Evolutionary conservation across 345 rosid species (phyloP).

Genomic region (Eucalyptus tenuipes): DNA sequence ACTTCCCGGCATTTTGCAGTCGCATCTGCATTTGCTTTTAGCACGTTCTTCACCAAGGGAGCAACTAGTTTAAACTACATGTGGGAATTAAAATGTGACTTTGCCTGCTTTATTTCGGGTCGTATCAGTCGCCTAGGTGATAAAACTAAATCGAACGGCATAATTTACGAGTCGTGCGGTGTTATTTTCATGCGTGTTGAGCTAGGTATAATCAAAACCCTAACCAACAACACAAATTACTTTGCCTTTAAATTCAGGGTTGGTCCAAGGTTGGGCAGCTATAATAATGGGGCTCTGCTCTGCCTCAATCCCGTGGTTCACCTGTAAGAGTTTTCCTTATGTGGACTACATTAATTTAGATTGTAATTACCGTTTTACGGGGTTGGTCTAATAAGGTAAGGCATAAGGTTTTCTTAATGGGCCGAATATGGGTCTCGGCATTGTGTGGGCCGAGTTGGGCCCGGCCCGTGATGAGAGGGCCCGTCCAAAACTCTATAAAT

Average conservation of each 20-base stretch:
- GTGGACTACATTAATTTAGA: too few species aligned
- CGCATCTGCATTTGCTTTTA: not conserved
- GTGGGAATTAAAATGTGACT: too few species aligned
- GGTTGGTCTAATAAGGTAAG: too few species aligned
- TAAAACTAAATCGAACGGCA: not conserved
- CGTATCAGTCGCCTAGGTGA: not conserved
- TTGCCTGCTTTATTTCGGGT: too few species aligned
- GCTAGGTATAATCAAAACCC: not conserved
- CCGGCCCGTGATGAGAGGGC: too few species aligned
- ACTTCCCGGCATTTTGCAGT: not conserved
- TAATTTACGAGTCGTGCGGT: not conserved
- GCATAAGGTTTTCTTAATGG: too few species aligned
- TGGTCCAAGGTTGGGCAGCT: constrained; percentile 49
- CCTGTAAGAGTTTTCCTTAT: too few species aligned
- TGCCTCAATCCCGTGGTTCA: constrained; percentile 43
- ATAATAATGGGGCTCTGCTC: constrained; percentile 33
- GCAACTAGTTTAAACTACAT: not conserved
- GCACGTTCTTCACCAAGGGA: not conserved
- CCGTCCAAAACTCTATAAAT: too few species aligned
- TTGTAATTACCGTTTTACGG: too few species aligned
- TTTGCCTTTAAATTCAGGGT: constrained; percentile 2
- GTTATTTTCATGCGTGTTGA: not conserved
- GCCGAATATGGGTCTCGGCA: too few species aligned
- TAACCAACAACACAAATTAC: not conserved
- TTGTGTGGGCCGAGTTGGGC: too few species aligned